Conservation (phyloP, 306 rosid species). For the Luffa aegyptiaca region DNA sequence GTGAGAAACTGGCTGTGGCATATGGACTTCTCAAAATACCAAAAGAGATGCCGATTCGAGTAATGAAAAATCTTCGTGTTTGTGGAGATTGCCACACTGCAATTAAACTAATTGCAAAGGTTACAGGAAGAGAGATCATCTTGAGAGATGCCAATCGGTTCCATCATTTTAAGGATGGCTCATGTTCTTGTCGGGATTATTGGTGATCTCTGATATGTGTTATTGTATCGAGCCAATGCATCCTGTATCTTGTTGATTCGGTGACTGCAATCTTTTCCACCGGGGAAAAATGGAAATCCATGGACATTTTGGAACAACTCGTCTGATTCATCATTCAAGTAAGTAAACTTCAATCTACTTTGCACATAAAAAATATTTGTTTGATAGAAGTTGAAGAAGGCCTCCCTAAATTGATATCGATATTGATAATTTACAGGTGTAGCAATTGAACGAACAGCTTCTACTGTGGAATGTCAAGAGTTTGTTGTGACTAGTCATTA, state of each 20-base stretch:
- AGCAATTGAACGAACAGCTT: background rate
- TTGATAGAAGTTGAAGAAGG: no score
- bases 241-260: background rate
- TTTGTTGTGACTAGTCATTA: background rate
- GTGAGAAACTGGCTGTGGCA: conserved; percentile 23
- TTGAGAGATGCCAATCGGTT: conserved; percentile 23
- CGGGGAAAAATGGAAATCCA: background rate
- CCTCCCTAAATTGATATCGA: no score
- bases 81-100: conserved; percentile 27
- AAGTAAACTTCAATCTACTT: background rate
- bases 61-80: conserved; percentile 22
- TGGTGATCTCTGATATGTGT: conserved; percentile 2
- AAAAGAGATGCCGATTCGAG: conserved; percentile 9
- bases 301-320: background rate
- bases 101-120: conserved; percentile 16
- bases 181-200: conserved; percentile 21
- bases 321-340: background rate
- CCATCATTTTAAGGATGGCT: conserved; percentile 21
- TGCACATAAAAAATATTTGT: background rate
- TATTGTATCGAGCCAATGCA: background rate
- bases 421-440: background rate
- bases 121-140: conserved; percentile 10
- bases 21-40: conserved; percentile 18
- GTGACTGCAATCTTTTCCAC: background rate
- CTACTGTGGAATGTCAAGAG: background rate